Evolutionary conservation across 805 yeast species (phyloP).

Genomic region (Starmerella sirachaensis): DNA sequence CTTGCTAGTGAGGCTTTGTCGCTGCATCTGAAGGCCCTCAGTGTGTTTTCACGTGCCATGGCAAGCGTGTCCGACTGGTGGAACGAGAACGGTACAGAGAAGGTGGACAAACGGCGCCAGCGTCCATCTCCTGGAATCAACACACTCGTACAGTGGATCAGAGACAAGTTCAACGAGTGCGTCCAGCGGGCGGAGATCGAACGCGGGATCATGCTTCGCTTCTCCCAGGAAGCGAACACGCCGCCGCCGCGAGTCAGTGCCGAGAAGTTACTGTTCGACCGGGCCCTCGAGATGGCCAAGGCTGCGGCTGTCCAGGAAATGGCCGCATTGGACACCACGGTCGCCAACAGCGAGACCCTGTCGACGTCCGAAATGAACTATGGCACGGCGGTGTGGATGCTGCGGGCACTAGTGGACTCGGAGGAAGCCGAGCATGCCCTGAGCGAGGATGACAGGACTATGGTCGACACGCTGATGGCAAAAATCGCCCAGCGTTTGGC

Average conservation of each 20-base stretch:
- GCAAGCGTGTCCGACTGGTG: constrained; percentile 82
- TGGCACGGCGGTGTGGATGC: constrained; percentile 91
- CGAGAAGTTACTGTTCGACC: constrained; percentile 77
- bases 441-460: constrained; percentile 59
- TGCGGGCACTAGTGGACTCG: constrained; percentile 65
- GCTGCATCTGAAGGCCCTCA: constrained; percentile 70
- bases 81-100: constrained; percentile 30
- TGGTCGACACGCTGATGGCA: constrained; percentile 68
- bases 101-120: background rate
- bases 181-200: constrained; percentile 79
- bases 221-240: constrained; percentile 18
- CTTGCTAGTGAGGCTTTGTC: constrained; percentile 74
- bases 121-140: constrained; percentile 21
- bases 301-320: constrained; percentile 84
- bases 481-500: constrained; percentile 72
- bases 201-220: constrained; percentile 33
- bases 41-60: constrained; percentile 79
- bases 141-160: constrained; percentile 73
- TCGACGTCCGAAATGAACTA: constrained; percentile 65
- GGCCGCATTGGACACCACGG: constrained; percentile 46
- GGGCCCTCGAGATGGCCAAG: constrained; percentile 87
- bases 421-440: constrained; percentile 32
- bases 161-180: constrained; percentile 78
- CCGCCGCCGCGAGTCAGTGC: constrained; percentile 34
- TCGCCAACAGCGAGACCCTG: constrained; percentile 4